Conservation (phyloP, 2,329 filamentous ascomycete species). For the Claviceps cyperi region DNA sequence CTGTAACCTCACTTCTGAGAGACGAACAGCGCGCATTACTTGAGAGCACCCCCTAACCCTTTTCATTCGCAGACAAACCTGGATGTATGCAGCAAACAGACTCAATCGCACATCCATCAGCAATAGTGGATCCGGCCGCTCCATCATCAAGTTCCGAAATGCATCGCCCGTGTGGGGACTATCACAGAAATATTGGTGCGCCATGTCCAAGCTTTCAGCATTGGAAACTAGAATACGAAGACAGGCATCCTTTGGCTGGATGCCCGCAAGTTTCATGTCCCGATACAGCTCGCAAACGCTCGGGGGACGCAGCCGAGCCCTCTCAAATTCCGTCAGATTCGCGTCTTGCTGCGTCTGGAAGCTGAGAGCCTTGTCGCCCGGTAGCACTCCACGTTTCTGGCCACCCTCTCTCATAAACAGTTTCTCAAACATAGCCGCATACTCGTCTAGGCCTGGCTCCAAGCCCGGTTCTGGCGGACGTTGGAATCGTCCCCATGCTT, state of each 20-base stretch:
- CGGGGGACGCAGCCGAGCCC: constrained; percentile 46
- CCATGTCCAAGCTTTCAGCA: constrained; percentile 32
- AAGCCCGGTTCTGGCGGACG: constrained; percentile 19
- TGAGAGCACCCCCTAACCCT: constrained; percentile 11
- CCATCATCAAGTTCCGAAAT: constrained; percentile 9
- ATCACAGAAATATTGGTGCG: constrained; percentile 34
- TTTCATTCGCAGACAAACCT: constrained; percentile 13
- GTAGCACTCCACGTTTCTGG: constrained; percentile 21
- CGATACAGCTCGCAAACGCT: constrained; percentile 42
- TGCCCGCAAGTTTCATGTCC: constrained; percentile 36
- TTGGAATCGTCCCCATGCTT: constrained; percentile 42
- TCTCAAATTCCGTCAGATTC: constrained; percentile 51
- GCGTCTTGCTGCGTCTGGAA: constrained; percentile 19
- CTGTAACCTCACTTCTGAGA: constrained; percentile 15
- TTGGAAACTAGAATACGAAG: constrained; percentile 42
- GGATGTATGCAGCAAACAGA: constrained; percentile 36
- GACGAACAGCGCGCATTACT: constrained; percentile 17
- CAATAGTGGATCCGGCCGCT: constrained; percentile 11
- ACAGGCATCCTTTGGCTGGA: constrained; percentile 33
- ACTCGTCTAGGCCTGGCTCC: constrained; percentile 30
- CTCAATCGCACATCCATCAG: constrained; percentile 15
- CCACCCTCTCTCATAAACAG: constrained; percentile 24
- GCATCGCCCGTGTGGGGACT: constrained; percentile 14
- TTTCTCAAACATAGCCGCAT: constrained; percentile 47
- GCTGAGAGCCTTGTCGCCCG: constrained; percentile 47